Evolutionary conservation across 1,284 basidiomycete genomes (phyloP).

Genomic region (Cerrena zonata): DNA sequence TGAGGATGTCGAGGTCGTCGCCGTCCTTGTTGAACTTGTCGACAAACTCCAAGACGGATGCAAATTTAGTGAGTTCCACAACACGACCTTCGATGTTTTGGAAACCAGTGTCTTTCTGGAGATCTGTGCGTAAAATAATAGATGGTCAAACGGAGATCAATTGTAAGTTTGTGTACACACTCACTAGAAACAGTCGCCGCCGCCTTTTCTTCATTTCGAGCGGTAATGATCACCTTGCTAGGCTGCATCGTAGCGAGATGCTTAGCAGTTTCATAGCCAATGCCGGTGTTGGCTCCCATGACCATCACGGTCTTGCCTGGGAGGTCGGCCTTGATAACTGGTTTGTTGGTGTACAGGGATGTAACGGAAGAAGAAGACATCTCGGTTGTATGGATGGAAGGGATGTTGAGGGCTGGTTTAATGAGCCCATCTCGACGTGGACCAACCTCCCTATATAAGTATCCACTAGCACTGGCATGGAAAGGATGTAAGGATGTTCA

Average conservation of each 20-base stretch:
- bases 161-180: background rate
- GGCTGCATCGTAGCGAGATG: constrained; percentile 30
- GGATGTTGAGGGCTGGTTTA: too few species aligned
- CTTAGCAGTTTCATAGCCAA: constrained; percentile 30
- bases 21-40: constrained; percentile 23
- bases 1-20: constrained; percentile 28
- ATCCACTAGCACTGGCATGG: too few species aligned
- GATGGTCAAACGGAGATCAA: background rate
- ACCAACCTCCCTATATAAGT: too few species aligned
- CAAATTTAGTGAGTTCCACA: constrained; percentile 27
- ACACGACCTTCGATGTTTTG: constrained; percentile 21
- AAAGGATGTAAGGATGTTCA: too few species aligned
- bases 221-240: constrained; percentile 24
- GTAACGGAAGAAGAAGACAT: too few species aligned
- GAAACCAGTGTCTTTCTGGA: constrained; percentile 24
- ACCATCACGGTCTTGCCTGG: constrained; percentile 28
- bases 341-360: too few species aligned
- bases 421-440: too few species aligned
- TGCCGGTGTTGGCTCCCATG: constrained; percentile 31
- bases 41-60: constrained; percentile 26
- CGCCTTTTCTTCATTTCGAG: constrained; percentile 21
- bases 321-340: constrained; percentile 21
- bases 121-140: constrained; percentile 12
- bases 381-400: too few species aligned
- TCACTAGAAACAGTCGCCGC: background rate